A percentile compares a stretch with the other conserved stretches of the same genome.
phyloP scores from a whole-genome alignment of 2,329 filamentous ascomycete species.

The Cladosporium sp. region DNA sequence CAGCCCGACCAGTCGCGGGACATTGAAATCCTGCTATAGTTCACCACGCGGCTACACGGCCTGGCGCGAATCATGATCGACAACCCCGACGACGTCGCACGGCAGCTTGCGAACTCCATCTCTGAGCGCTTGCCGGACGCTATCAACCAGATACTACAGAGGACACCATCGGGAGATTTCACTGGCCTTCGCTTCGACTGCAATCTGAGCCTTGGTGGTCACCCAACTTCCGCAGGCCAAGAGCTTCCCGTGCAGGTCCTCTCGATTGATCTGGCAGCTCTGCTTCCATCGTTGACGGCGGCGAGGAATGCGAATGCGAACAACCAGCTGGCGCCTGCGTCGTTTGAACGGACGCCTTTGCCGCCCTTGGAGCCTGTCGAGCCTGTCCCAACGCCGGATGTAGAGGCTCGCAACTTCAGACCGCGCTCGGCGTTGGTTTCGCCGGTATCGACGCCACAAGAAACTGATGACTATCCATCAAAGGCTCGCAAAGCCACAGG shows the following conservation, averaged over 20 bases:
- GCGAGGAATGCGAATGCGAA: not conserved
- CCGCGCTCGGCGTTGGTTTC: slow-evolving; percentile 7
- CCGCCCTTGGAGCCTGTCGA: slow-evolving; percentile 1
- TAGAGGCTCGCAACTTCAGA: slow-evolving; percentile 14
- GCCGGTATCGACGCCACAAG: slow-evolving; percentile 4
- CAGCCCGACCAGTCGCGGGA: not conserved
- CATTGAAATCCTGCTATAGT: not conserved
- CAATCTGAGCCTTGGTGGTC: slow-evolving; percentile 5
- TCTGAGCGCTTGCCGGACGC: slow-evolving; percentile 11
- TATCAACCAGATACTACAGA: slow-evolving; percentile 6
- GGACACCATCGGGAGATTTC: not conserved
- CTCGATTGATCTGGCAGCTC: slow-evolving; percentile 2
- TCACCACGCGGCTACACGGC: not conserved
- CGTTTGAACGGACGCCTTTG: not conserved
- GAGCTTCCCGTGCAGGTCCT: slow-evolving; percentile 7
- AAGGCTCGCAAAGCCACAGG: slow-evolving; percentile 38
- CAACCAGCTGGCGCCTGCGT: not conserved
- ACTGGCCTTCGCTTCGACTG: slow-evolving; percentile 10
- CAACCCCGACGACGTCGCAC: slow-evolving; percentile 9
- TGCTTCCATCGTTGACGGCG: not conserved
- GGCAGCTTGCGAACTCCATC: slow-evolving; percentile 2
- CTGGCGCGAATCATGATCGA: not conserved
- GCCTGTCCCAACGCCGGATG: not conserved
- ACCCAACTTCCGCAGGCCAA: not conserved
- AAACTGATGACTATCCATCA: slow-evolving; percentile 40